Evolutionary conservation across 2,329 filamentous ascomycete species (phyloP), one percentile per base, ranked within the genome.

Genomic region (Trichoderma sp.): DNA sequence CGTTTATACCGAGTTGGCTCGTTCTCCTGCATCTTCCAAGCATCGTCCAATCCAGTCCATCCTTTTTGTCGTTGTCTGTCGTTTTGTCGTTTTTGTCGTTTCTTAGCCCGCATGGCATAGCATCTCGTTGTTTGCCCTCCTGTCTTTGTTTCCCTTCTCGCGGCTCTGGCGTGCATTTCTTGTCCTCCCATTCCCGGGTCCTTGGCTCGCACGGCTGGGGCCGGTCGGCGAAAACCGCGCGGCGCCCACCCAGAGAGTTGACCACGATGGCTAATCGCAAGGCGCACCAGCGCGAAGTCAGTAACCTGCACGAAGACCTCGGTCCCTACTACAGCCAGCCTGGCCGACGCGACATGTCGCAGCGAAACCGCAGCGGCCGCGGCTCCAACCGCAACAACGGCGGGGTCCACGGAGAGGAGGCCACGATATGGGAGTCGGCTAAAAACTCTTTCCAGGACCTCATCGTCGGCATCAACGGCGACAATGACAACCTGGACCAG

Each of bases 361-460:
- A 83, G 74, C 78, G 81, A 70, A 82, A 81, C 70, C 80, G 82
- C 67, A 82, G 81, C 73, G 81, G 80, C 63, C 81, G 82, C 71
- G 81, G 81, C 49, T 81, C 80, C 52, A 81, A 81, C 75, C 79
- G 82, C 53, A 83, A 82, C 75, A 83, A 81, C 59, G 80, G 81
- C 31, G 78, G 80, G 70, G 73, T 77, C 8, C 80, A 82, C 37
- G 82, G 82, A 33, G 82, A 84, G 71, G 82, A 84, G 72, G 79
- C 78, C 10, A 77, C 81, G 58, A 78, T 83, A 6, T 84, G 82
- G 82, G 81, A 83, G 40, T 72, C 75, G 1, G 80, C 77, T 73
- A 82, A 83, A 70, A 74, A 73, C 4, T 79, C 81, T 58, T 74
- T 83, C 35, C 73, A 75, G 43, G 82, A 83, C 21, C 78, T 82